Base-by-base conservation (phyloP, 169 alveolate genomes). In the Babesia bovis region DNA sequence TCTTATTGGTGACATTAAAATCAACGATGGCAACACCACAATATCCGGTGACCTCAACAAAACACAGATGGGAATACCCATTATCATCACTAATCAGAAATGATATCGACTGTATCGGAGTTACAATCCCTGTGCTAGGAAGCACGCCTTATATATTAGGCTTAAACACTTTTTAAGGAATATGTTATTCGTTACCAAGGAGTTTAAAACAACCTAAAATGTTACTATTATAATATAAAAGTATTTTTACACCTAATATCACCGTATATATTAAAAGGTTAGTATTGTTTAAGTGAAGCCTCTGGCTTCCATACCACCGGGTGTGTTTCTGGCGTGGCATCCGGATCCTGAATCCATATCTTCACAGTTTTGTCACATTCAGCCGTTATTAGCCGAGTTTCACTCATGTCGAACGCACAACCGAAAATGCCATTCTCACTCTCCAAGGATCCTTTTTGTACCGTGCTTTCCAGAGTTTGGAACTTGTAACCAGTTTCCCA, bases 341-440 rank as follows among this genome's bases (percentile, higher is more conserved):
- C 90, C 45, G 81, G 85, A 59, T 87, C 89, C 75, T 87, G 91
- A 49, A 66, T 87, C 86, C 90, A 87, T 28, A 96, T 94, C 91
- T 97, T 97, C 51, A 98, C 96, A 10, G 99, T 96, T 87, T 98
- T 97, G 87, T 98, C 99, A 59, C 99, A 97, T 70, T 97, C 99
- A 13, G 97, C 99, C 23, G 99, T 97, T 40, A 98, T 91, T 57
- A 98, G 76, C 68, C 99, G 94, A 41, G 96, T 90, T 68, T 94
- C 98, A 69, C 97, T 91, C 83, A 90, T 90, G 85, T 98, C 99
- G 73, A 98, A 95, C 25, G 90, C 90, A 83, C 94, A 74, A 50
- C 94, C 93, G 76, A 95, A 94, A 12, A 97, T 96, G 17, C 97
- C 98, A 72, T 95, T 95, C 85, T 97, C 99, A 70, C 98, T 94